Conservation (phyloP, 202 grass and related monocot genomes). For the Setaria viridis region DNA sequence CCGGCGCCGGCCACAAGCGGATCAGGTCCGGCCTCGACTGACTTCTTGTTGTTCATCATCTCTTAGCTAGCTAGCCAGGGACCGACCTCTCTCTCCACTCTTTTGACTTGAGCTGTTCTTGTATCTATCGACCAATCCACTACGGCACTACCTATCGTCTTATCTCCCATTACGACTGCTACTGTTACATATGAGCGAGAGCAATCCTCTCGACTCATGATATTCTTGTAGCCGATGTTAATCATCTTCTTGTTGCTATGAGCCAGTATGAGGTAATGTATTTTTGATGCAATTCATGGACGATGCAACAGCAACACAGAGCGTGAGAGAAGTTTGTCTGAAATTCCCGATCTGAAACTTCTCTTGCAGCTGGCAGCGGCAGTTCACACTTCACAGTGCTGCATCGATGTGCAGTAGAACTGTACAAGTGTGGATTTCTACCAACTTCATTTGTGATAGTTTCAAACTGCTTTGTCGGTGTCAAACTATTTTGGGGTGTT, state of each 20-base stretch:
- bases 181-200: conserved; percentile 34
- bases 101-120: conserved; percentile 30
- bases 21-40: conserved; percentile 59
- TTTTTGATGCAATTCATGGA: conserved; percentile 32
- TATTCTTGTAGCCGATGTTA: conserved; percentile 40
- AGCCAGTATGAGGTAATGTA: conserved; percentile 21
- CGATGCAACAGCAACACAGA: conserved; percentile 9
- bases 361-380: neutral
- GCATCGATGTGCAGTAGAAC: neutral
- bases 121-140: conserved; percentile 23
- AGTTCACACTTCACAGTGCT: neutral
- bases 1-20: conserved; percentile 64
- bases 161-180: neutral
- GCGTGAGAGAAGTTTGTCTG: conserved; percentile 10
- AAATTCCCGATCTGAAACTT: neutral
- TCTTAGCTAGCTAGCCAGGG: conserved; percentile 3
- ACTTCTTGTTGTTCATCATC: neutral
- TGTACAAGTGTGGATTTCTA: conserved; percentile 12
- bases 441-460: neutral
- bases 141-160: neutral
- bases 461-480: neutral
- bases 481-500: neutral
- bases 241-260: conserved; percentile 12
- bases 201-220: conserved; percentile 25
- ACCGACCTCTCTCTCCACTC: too few species aligned